Conservation (phyloP, 2,329 filamentous ascomycete genomes). For the Setomelanomma holmii region DNA sequence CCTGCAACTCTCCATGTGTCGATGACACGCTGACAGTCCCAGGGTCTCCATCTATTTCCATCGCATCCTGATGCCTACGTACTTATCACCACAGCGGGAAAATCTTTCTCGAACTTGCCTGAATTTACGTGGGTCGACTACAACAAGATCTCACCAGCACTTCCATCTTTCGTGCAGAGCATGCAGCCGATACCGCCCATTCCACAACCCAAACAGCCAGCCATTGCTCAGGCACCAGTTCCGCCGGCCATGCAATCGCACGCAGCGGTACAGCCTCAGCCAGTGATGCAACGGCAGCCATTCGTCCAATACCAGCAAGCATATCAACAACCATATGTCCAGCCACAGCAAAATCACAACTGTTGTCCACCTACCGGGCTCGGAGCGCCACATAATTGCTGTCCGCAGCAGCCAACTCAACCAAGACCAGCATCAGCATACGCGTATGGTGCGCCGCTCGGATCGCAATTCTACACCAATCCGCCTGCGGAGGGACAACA, state of each 20-base stretch:
- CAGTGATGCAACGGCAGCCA: not conserved
- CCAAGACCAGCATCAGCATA: conserved; percentile 1
- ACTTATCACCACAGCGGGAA: conserved; percentile 33
- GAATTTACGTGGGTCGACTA: conserved; percentile 43
- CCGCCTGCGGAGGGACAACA: not conserved
- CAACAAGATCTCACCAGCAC: conserved; percentile 35
- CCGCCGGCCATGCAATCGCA: not conserved
- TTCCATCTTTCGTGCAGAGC: conserved; percentile 30
- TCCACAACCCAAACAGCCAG: conserved; percentile 13
- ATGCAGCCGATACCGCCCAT: conserved; percentile 32
- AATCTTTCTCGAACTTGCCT: conserved; percentile 42
- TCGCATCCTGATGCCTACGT: conserved; percentile 34
- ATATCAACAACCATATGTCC: conserved; percentile 2
- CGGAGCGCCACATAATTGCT: conserved; percentile 11
- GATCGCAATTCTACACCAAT: not conserved
- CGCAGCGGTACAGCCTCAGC: not conserved
- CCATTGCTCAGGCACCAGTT: not conserved
- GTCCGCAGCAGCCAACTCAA: conserved; percentile 2
- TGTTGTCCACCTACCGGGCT: conserved; percentile 4
- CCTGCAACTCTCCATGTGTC: not conserved
- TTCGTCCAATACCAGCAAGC: conserved; percentile 3
- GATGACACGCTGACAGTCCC: not conserved
- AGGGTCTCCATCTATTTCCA: conserved; percentile 42
- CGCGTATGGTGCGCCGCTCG: not conserved
- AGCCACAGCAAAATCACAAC: conserved; percentile 3